Evolutionary conservation across 352 stramenopile genomes (phyloP).

Genomic region (Phytopythium delawarense): DNA sequence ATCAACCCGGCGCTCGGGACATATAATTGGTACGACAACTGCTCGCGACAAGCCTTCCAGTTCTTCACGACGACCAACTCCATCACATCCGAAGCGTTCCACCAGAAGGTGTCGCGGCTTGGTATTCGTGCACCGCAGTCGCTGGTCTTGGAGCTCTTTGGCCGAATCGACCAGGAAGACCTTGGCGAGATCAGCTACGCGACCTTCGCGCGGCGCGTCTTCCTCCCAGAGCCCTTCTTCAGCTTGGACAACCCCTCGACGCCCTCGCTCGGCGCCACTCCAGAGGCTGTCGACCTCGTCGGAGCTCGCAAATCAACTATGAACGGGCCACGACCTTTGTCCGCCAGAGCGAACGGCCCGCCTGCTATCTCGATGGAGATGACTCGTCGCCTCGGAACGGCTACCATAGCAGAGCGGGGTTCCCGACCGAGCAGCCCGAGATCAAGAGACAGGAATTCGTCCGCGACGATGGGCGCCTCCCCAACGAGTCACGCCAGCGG

Average conservation of each 20-base stretch:
- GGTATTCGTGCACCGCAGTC: constrained; percentile 37
- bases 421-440: neutral
- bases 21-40: constrained; percentile 51
- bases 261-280: neutral
- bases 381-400: neutral
- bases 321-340: neutral
- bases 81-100: constrained; percentile 64
- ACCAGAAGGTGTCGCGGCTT: constrained; percentile 57
- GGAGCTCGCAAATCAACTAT: neutral
- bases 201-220: constrained; percentile 57
- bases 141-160: constrained; percentile 55
- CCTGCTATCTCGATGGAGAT: neutral
- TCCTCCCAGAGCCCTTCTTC: constrained; percentile 39
- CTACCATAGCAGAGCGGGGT: neutral
- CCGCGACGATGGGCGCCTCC: neutral
- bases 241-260: constrained; percentile 9
- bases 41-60: constrained; percentile 58
- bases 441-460: neutral
- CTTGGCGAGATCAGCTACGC: constrained; percentile 59
- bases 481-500: neutral
- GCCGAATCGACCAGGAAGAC: constrained; percentile 57
- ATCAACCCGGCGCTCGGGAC: constrained; percentile 31
- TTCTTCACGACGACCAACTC: constrained; percentile 77
- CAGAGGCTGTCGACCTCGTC: neutral
- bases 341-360: neutral